phyloP scores from a whole-genome alignment of 805 yeast genomes.

The Metschnikowia continentalis region DNA sequence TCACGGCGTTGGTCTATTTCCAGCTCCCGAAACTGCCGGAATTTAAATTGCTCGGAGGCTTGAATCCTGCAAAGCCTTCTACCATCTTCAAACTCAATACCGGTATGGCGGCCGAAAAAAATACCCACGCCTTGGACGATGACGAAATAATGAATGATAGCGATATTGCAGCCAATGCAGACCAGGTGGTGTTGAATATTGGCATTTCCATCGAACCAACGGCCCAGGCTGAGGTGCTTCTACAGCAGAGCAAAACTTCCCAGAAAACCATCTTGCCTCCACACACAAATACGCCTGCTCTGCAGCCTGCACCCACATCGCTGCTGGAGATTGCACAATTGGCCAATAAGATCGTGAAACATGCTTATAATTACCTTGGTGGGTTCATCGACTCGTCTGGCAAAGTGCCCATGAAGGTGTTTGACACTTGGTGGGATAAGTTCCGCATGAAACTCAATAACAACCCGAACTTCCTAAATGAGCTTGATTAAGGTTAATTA shows the following conservation, averaged over 20 bases:
- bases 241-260: constrained; percentile 40
- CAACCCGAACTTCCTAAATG: constrained; percentile 77
- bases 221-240: constrained; percentile 55
- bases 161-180: constrained; percentile 19
- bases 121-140: constrained; percentile 25
- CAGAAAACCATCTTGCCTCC: constrained; percentile 22
- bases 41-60: constrained; percentile 63
- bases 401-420: constrained; percentile 79
- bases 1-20: constrained; percentile 82
- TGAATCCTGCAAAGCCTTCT: constrained; percentile 69
- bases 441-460: constrained; percentile 70
- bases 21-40: constrained; percentile 65
- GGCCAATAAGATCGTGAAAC: constrained; percentile 84
- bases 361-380: constrained; percentile 86
- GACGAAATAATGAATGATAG: constrained; percentile 25
- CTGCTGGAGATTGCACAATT: constrained; percentile 45
- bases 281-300: constrained; percentile 15
- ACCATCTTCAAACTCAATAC: constrained; percentile 82
- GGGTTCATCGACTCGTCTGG: constrained; percentile 82
- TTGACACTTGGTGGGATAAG: constrained; percentile 94
- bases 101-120: constrained; percentile 15
- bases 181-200: constrained; percentile 34
- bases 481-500: constrained; percentile 9
- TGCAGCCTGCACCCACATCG: constrained; percentile 17
- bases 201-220: constrained; percentile 92